These are phyloP conservation scores for Talaromyces sp. DNA, from an alignment of 2,329 filamentous ascomycete genomes.

Conservation along the genomic window DNA sequence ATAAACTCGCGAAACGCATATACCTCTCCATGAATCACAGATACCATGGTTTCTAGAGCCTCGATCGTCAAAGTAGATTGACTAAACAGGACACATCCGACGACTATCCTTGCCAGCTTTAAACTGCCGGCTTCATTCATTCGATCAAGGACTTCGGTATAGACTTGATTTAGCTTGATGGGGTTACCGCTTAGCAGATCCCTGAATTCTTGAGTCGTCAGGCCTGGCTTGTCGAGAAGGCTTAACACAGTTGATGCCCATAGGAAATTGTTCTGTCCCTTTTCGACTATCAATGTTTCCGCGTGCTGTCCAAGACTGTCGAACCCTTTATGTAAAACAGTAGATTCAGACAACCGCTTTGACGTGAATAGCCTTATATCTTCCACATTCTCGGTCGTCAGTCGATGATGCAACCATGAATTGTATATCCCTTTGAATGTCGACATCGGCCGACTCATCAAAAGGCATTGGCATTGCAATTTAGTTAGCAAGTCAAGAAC, in stretches of 20 bases:
- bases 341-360: not conserved
- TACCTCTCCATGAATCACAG: not conserved
- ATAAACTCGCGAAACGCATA: conserved; percentile 2
- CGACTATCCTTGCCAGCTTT: not conserved
- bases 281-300: not conserved
- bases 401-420: conserved; percentile 5
- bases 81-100: conserved; percentile 4
- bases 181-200: not conserved
- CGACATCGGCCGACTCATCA: not conserved
- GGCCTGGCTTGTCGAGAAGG: conserved; percentile 6
- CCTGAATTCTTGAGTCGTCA: not conserved
- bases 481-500: not conserved
- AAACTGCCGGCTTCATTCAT: not conserved
- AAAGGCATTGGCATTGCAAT: not conserved
- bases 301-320: not conserved
- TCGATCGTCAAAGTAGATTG: not conserved
- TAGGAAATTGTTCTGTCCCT: not conserved
- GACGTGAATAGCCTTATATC: not conserved
- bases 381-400: not conserved
- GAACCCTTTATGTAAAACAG: not conserved
- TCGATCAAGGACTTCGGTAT: conserved; percentile 1
- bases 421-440: not conserved
- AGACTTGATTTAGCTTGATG: not conserved
- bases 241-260: not conserved
- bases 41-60: not conserved